phyloP scores from a whole-genome alignment of 2,329 filamentous ascomycete species.

The Neofusicoccum sp. region DNA sequence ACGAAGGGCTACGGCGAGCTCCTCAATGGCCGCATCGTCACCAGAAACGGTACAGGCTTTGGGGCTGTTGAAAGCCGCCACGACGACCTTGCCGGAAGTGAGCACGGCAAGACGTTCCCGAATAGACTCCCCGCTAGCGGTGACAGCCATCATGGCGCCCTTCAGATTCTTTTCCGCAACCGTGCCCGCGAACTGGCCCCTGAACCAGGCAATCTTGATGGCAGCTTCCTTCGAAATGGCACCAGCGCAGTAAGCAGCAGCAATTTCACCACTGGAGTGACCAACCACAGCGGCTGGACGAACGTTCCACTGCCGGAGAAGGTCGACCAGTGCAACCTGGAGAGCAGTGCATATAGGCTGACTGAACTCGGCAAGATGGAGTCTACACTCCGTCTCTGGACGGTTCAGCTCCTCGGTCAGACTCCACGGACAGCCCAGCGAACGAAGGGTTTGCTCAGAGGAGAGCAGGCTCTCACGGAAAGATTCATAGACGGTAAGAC shows the following conservation, averaged over 20 bases:
- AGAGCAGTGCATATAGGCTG: constrained; percentile 28
- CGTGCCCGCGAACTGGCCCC: neutral
- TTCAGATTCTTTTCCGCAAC: neutral
- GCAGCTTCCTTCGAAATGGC: constrained; percentile 23
- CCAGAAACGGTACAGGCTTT: constrained; percentile 47
- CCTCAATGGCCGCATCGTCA: constrained; percentile 36
- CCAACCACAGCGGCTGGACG: constrained; percentile 27
- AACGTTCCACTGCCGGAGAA: constrained; percentile 28
- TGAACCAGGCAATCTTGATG: constrained; percentile 28
- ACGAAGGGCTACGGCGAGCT: constrained; percentile 31
- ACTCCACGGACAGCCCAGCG: constrained; percentile 14
- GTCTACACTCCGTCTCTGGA: constrained; percentile 21
- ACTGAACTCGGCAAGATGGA: constrained; percentile 24
- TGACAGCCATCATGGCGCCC: constrained; percentile 18
- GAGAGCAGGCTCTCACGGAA: neutral
- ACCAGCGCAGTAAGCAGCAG: constrained; percentile 27
- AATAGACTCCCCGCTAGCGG: neutral
- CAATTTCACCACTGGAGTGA: constrained; percentile 33
- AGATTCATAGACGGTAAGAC: constrained; percentile 1
- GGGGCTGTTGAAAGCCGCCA: constrained; percentile 41
- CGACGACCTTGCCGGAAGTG: constrained; percentile 1
- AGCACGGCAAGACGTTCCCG: neutral
- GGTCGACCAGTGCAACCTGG: constrained; percentile 29
- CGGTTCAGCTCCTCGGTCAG: constrained; percentile 27
- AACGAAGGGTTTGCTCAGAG: constrained; percentile 17